phyloP scores from a whole-genome alignment of 257 asterid genomes.

The Paulownia fortunei region DNA sequence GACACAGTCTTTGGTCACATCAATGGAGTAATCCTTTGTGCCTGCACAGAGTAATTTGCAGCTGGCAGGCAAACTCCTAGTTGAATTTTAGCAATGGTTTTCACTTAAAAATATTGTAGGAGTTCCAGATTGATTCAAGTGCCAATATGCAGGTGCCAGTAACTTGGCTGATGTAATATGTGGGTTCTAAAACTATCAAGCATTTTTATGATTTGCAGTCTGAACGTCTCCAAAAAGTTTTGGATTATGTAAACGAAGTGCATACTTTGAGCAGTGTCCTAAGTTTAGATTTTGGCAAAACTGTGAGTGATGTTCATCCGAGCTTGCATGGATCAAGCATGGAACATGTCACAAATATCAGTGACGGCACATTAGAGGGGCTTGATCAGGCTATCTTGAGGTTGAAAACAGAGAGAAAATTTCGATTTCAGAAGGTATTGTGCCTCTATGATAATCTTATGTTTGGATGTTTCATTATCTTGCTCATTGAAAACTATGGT shows the following conservation, averaged over 20 bases:
- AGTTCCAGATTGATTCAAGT: constrained; percentile 7
- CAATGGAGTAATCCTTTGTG: neutral
- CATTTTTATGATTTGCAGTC: constrained; percentile 63
- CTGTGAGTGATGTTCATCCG: constrained; percentile 84
- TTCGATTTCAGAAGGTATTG: constrained; percentile 83
- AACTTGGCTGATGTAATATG: constrained; percentile 3
- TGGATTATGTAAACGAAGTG: constrained; percentile 83
- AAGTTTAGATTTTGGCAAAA: constrained; percentile 77
- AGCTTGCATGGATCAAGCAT: constrained; percentile 70
- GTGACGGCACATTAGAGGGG: constrained; percentile 79
- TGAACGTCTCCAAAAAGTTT: constrained; percentile 76
- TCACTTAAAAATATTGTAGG: neutral
- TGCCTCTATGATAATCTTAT: constrained; percentile 14
- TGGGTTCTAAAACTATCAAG: constrained; percentile 15
- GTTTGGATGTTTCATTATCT: constrained; percentile 14
- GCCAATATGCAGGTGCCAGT: neutral
- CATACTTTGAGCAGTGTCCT: constrained; percentile 83
- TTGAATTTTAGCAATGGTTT: neutral
- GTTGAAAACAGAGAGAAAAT: constrained; percentile 75
- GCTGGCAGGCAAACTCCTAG: neutral
- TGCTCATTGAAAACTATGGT: constrained; percentile 33
- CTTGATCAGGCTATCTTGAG: constrained; percentile 69
- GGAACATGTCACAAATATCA: constrained; percentile 76
- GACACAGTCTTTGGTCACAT: neutral
- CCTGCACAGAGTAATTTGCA: neutral